These are phyloP conservation scores for Citrus sinensis DNA, from an alignment of 345 rosid genomes.

Conservation along the genomic window DNA sequence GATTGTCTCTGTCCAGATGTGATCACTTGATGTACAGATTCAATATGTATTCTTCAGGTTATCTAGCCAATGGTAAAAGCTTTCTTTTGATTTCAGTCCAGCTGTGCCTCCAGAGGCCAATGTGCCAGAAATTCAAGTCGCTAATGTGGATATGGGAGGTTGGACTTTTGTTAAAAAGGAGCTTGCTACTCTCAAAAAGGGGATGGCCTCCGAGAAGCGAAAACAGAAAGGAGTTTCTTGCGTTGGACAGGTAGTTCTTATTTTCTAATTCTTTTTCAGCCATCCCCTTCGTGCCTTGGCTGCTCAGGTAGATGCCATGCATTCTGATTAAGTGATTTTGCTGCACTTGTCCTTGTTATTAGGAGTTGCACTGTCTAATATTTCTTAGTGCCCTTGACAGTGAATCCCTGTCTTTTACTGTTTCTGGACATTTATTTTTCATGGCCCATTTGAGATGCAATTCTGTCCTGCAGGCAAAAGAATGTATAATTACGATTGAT, in stretches of 20 bases:
- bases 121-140: conserved; percentile 23
- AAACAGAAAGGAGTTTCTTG: conserved; percentile 33
- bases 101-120: conserved; percentile 23
- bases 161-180: conserved; percentile 64
- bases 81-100: conserved; percentile 39
- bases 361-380: background rate
- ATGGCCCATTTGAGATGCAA: background rate
- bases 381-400: background rate
- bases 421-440: background rate
- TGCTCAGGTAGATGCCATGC: background rate
- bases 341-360: background rate
- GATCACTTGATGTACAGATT: background rate
- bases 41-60: background rate
- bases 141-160: conserved; percentile 47
- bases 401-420: background rate
- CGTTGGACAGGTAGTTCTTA: conserved; percentile 35
- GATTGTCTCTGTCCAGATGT: background rate
- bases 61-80: background rate
- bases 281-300: background rate
- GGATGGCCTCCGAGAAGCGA: conserved; percentile 18
- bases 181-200: conserved; percentile 18
- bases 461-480: conserved; percentile 41
- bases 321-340: background rate
- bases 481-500: conserved; percentile 40
- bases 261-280: background rate